Evolutionary conservation across 2,329 filamentous ascomycete species (phyloP).

Genomic region (Fusarium sp.): DNA sequence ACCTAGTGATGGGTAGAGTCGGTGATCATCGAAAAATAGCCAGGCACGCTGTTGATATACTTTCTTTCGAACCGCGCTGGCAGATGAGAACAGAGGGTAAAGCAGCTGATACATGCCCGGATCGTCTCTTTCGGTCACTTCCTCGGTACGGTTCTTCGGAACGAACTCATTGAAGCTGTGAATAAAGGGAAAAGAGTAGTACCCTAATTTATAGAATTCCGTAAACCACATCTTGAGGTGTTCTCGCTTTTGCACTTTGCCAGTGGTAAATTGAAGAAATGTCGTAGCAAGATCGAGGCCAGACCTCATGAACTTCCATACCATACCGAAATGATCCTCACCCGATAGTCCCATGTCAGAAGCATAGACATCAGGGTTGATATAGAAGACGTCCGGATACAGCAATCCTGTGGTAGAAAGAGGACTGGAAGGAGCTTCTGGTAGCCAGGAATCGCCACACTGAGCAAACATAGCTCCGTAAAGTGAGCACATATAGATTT

Average conservation of each 20-base stretch:
- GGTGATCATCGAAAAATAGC: constrained; percentile 23
- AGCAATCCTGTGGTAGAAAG: not conserved
- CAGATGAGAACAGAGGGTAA: not conserved
- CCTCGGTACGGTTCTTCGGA: not conserved
- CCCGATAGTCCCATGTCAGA: constrained; percentile 1
- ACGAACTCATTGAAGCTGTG: not conserved
- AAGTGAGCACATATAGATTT: constrained; percentile 17
- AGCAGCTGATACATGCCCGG: constrained; percentile 8
- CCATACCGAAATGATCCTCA: not conserved
- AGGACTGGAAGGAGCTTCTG: not conserved
- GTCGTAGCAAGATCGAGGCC: constrained; percentile 6
- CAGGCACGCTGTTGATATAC: constrained; percentile 34
- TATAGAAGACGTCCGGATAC: constrained; percentile 27
- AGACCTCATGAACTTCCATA: not conserved
- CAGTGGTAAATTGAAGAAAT: not conserved
- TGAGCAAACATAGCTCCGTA: constrained; percentile 33
- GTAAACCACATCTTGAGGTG: not conserved
- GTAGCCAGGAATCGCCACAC: constrained; percentile 30
- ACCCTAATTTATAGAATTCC: too few relatives aligned
- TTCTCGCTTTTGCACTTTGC: not conserved
- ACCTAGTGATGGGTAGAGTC: constrained; percentile 9
- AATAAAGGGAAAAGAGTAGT: too few relatives aligned
- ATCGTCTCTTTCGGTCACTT: not conserved
- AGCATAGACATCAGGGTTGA: constrained; percentile 4
- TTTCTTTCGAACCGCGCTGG: not conserved